Evolutionary conservation across 2,329 filamentous ascomycete species (phyloP).

Genomic region (Nannizziopsis barbatae): DNA sequence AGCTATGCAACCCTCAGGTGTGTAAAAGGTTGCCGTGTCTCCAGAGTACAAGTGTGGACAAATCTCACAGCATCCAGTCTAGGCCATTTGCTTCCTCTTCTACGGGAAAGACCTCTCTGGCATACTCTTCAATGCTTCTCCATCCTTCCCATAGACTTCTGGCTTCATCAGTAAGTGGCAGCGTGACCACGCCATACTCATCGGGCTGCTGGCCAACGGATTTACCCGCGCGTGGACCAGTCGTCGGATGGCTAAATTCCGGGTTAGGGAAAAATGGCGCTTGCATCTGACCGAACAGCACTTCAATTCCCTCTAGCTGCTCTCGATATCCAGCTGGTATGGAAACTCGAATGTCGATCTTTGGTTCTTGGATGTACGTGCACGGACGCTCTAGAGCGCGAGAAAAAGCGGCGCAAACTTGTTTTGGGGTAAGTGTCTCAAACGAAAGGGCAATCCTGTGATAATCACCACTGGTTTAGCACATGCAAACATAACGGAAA

Average conservation of each 20-base stretch:
- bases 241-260: slow-evolving; percentile 37
- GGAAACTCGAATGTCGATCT: slow-evolving; percentile 70
- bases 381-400: slow-evolving; percentile 68
- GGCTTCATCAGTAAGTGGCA: slow-evolving; percentile 61
- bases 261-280: slow-evolving; percentile 55
- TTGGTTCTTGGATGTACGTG: slow-evolving; percentile 60
- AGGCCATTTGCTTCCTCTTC: slow-evolving; percentile 91
- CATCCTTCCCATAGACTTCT: slow-evolving; percentile 84
- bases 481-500: background rate
- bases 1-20: too few species aligned
- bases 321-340: slow-evolving; percentile 81
- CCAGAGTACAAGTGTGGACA: background rate
- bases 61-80: slow-evolving; percentile 63
- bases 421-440: slow-evolving; percentile 70
- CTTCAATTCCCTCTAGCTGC: slow-evolving; percentile 60
- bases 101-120: slow-evolving; percentile 81
- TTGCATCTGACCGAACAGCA: slow-evolving; percentile 47
- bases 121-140: slow-evolving; percentile 85
- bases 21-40: too few species aligned
- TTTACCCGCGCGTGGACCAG: slow-evolving; percentile 27
- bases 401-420: slow-evolving; percentile 72
- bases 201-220: slow-evolving; percentile 16
- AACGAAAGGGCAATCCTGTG: slow-evolving; percentile 78
- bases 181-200: slow-evolving; percentile 42
- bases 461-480: slow-evolving; percentile 1